Base-by-base conservation (phyloP, 108 stramenopile genomes). In the Nitzschia sp. region DNA sequence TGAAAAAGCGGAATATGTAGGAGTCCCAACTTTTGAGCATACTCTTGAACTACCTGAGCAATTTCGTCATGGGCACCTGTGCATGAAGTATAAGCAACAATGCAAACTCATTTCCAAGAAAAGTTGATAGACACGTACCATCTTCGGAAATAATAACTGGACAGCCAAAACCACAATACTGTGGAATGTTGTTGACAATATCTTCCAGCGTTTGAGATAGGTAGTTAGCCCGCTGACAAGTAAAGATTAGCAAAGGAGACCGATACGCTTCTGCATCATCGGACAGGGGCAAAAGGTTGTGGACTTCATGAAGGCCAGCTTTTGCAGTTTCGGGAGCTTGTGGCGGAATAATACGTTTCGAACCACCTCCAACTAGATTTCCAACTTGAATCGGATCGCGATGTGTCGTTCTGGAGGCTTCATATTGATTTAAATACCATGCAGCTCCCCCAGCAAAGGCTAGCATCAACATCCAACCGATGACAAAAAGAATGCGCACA, bases 111-210 rank as follows among this genome's bases (percentile, higher is more conserved):
- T 34, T 34, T 34, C 5, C 29, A 34, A 34, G n/a, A 17, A 2
- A 3, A 48, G 2, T 48, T 48, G 14, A 17, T 58, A 2, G 15
- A 12, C 0, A 62, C 61, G 60, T 24, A n/a, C 93, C 93, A 79
- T 96, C 95, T 72, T 92, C 87, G 14, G 91, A 91, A 41, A 96
- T 58, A 14, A 94, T 69, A 19, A 94, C 58, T 0, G 87, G 90
- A 19, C 87, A 78, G 10, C 88, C 88, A 19, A 85, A 63, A 9
- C 66, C 67, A 65, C 85, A 84, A 53, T 57, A 60, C 43, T 78
- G 77, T 8, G 65, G 61, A 66, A 90, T 86, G 56, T 82, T 54
- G 24, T 81, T 41, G 25, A 76, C 66, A 20, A 94, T 69, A 65
- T 75, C 66, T 50, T 80, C 64, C 51, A 96, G 76, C 29, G 93